These are phyloP conservation scores for Didymella segeticola DNA, from an alignment of 2,329 filamentous ascomycete species.

Conservation along the genomic window DNA sequence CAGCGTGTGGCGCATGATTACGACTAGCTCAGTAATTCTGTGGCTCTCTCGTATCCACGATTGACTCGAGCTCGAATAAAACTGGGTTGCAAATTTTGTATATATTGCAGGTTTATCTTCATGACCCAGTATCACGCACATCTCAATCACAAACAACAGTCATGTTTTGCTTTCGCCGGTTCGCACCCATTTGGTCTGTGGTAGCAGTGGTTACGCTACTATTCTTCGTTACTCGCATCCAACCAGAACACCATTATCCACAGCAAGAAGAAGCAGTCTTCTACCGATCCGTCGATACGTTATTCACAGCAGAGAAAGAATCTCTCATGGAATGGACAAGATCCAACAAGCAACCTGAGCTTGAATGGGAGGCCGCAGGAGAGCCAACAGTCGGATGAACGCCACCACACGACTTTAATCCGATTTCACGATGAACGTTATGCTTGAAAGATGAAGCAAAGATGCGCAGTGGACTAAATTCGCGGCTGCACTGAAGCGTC, in stretches of 20 bases:
- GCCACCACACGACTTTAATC: background rate
- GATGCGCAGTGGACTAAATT: background rate
- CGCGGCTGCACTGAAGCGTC: background rate
- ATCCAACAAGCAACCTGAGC: conserved; percentile 6
- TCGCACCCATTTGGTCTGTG: conserved; percentile 14
- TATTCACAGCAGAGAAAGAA: conserved; percentile 15
- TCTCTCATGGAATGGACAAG: conserved; percentile 13
- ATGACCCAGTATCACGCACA: background rate
- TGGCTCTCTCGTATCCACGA: conserved; percentile 11
- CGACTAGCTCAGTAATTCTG: conserved; percentile 9
- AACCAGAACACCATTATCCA: conserved; percentile 9
- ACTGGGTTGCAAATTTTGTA: conserved; percentile 19
- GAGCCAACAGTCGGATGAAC: conserved; percentile 10
- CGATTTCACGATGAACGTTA: background rate
- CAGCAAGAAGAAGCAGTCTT: conserved; percentile 7
- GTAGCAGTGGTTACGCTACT: conserved; percentile 9
- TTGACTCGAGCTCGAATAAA: conserved; percentile 17
- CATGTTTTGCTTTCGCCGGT: conserved; percentile 18
- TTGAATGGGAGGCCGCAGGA: background rate
- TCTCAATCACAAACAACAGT: background rate
- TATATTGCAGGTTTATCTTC: conserved; percentile 6
- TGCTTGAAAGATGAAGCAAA: background rate
- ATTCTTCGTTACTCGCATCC: conserved; percentile 8
- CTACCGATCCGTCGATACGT: conserved; percentile 14
- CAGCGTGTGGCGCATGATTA: conserved; percentile 9